These are phyloP conservation scores for Schwanniomyces yamadae DNA, from an alignment of 805 yeast species.

Conservation along the genomic window DNA sequence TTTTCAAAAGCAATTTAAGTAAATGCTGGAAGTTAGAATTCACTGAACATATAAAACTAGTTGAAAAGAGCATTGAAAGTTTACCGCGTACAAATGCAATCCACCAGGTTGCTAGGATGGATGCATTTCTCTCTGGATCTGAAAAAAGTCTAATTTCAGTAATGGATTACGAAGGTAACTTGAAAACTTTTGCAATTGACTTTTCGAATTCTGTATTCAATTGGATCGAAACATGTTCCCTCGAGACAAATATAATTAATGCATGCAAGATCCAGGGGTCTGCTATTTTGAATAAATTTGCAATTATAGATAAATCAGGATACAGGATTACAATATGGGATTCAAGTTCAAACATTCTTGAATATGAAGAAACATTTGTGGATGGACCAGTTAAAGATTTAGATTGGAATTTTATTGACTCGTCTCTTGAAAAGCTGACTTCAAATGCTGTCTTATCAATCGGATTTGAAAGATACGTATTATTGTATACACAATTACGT, in stretches of 20 bases:
- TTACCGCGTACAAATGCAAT: conserved; percentile 40
- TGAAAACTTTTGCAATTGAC: conserved; percentile 19
- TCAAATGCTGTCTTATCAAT: conserved; percentile 67
- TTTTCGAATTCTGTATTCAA: conserved; percentile 5
- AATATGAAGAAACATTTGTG: conserved; percentile 50
- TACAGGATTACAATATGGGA: conserved; percentile 76
- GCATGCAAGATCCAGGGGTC: conserved; percentile 68
- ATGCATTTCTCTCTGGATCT: conserved; percentile 19
- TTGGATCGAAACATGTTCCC: conserved; percentile 53
- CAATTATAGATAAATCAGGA: conserved; percentile 60
- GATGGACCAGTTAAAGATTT: conserved; percentile 57
- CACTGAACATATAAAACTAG: conserved; percentile 12
- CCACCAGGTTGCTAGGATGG: conserved; percentile 50
- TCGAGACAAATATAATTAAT: conserved; percentile 55
- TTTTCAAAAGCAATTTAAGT: conserved; percentile 39
- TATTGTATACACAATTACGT: conserved; percentile 76
- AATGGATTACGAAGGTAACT: conserved; percentile 44
- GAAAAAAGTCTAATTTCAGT: conserved; percentile 48
- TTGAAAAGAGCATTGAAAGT: conserved; percentile 31
- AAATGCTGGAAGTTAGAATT: conserved; percentile 42
- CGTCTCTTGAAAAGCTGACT: conserved; percentile 13
- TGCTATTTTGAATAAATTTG: conserved; percentile 65
- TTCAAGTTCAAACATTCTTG: conserved; percentile 61
- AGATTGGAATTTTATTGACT: conserved; percentile 76
- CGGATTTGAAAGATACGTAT: conserved; percentile 65